These are phyloP conservation scores for Juglanconis oblonga DNA, from an alignment of 2,329 filamentous ascomycete genomes.

Conservation along the genomic window DNA sequence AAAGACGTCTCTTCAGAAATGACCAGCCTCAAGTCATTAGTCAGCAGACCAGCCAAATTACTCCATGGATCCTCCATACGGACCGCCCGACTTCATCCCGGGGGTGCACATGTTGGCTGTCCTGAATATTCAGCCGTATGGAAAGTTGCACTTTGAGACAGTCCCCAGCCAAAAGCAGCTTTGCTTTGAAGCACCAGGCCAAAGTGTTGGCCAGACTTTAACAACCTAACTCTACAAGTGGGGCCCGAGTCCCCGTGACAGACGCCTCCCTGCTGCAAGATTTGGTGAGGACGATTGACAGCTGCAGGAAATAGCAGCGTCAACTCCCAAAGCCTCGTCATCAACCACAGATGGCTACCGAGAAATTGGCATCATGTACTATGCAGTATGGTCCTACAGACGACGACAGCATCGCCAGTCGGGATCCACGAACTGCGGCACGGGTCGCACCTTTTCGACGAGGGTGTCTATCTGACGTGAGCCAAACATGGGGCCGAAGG, in stretches of 20 bases:
- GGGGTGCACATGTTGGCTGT: background rate
- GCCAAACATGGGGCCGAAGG: slow-evolving; percentile 7
- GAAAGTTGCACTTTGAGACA: slow-evolving; percentile 7
- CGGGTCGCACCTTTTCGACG: slow-evolving; percentile 11
- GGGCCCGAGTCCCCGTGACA: background rate
- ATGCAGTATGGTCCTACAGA: background rate
- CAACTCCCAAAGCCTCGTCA: background rate
- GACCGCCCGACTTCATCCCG: background rate
- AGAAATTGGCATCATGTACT: background rate
- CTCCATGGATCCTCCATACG: background rate
- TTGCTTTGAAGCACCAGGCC: background rate
- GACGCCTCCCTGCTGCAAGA: slow-evolving; percentile 2
- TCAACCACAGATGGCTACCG: too few relatives aligned
- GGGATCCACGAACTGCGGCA: slow-evolving; percentile 5
- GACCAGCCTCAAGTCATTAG: background rate
- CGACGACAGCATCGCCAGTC: background rate
- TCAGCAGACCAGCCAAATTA: background rate
- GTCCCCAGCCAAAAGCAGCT: slow-evolving; percentile 1
- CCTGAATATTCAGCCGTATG: background rate
- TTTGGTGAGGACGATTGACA: background rate
- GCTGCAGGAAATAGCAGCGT: slow-evolving; percentile 1
- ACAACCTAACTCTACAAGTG: background rate
- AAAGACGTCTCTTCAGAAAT: background rate
- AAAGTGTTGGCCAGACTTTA: background rate
- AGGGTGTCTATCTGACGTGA: slow-evolving; percentile 16